These are phyloP conservation scores for Diplosphaera chodatii DNA, from an alignment of 139 green algal genomes.

Conservation along the genomic window DNA sequence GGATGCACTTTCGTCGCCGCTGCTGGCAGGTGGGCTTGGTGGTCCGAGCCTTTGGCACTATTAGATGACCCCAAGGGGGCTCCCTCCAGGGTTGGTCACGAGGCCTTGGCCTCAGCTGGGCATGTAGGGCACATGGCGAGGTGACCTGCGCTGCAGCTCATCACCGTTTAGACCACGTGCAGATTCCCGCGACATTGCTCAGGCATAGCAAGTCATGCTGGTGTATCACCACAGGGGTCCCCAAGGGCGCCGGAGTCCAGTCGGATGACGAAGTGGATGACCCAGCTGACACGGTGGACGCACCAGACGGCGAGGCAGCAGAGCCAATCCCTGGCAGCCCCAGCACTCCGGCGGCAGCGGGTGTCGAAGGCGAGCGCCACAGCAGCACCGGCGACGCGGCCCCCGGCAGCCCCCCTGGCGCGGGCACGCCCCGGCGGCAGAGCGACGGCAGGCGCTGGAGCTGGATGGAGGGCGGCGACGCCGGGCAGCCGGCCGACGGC, in stretches of 20 bases:
- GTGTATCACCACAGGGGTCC: not conserved
- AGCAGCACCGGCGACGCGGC: not conserved
- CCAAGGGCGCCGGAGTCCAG: not conserved
- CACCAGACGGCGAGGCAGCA: too few relatives aligned
- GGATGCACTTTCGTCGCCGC: not conserved
- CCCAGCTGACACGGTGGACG: not conserved
- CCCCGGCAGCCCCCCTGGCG: not conserved
- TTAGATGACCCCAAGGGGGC: too few relatives aligned
- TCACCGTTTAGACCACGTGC: too few relatives aligned
- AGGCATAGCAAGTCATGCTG: too few relatives aligned
- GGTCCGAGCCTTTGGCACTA: too few relatives aligned
- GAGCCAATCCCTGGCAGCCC: not conserved
- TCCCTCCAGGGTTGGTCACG: too few relatives aligned
- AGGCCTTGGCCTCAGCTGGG: too few relatives aligned
- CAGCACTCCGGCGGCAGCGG: too few relatives aligned
- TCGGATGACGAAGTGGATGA: not conserved
- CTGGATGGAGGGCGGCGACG: not conserved
- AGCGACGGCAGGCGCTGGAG: not conserved
- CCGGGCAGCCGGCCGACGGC: not conserved
- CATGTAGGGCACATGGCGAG: too few relatives aligned
- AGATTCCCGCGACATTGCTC: too few relatives aligned
- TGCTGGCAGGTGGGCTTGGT: constrained; percentile 6
- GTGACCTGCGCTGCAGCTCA: too few relatives aligned
- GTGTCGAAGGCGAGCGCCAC: not conserved
- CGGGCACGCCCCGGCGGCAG: not conserved